phyloP scores from a whole-genome alignment of 2,329 filamentous ascomycete genomes.

The Colletotrichum sansevieriae region DNA sequence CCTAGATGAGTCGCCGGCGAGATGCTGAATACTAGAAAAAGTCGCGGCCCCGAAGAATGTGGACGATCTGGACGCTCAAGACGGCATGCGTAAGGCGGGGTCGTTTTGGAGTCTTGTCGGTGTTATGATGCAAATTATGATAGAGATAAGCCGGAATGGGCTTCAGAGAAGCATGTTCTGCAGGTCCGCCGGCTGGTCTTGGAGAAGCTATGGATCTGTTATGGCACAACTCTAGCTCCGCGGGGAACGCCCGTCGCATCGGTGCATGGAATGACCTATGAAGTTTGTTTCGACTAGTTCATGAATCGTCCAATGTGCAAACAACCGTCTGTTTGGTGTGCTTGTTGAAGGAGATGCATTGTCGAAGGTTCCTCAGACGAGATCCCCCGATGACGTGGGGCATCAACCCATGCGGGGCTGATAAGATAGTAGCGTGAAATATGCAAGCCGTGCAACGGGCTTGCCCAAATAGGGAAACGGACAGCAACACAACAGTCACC shows the following conservation, averaged over 20 bases:
- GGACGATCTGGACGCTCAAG: conserved; percentile 16
- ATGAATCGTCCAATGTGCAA: conserved; percentile 29
- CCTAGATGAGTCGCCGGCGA: conserved; percentile 2
- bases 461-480: conserved; percentile 40
- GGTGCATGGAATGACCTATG: conserved; percentile 17
- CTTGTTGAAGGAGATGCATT: conserved; percentile 23
- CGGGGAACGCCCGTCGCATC: conserved; percentile 26
- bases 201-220: conserved; percentile 16
- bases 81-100: conserved; percentile 25
- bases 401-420: conserved; percentile 34
- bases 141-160: conserved; percentile 40
- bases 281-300: background rate
- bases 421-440: conserved; percentile 39
- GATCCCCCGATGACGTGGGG: conserved; percentile 36
- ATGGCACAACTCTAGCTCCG: conserved; percentile 28
- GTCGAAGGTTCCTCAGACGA: conserved; percentile 16
- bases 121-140: conserved; percentile 40
- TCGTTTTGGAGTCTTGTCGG: conserved; percentile 15
- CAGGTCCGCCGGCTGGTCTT: conserved; percentile 26
- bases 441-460: conserved; percentile 40
- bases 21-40: background rate
- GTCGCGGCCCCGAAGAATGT: background rate
- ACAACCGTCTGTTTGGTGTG: background rate
- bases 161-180: conserved; percentile 38
- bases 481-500: conserved; percentile 39